Evolutionary conservation across 2,329 filamentous ascomycete species (phyloP).

Genomic region (Fusarium sp.): DNA sequence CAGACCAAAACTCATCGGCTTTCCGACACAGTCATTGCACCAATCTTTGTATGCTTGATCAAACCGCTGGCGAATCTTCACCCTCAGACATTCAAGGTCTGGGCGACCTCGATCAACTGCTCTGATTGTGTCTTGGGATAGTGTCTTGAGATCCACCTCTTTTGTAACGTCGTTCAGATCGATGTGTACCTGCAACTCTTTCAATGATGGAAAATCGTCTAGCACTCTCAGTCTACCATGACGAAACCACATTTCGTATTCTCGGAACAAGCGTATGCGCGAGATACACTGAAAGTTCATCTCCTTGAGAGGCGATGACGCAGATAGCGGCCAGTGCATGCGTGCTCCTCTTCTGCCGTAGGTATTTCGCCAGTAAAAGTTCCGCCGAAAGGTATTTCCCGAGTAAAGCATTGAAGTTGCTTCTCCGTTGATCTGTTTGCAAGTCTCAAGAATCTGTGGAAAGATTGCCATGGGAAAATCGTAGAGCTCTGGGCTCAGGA

Average conservation of each 20-base stretch:
- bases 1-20: conserved; percentile 12
- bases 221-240: conserved; percentile 4
- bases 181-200: conserved; percentile 17
- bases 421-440: conserved; percentile 25
- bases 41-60: conserved; percentile 7
- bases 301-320: conserved; percentile 13
- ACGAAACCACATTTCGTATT: conserved; percentile 8
- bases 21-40: neutral
- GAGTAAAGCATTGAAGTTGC: conserved; percentile 17
- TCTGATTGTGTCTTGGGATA: neutral
- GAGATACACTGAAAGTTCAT: conserved; percentile 16
- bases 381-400: conserved; percentile 18
- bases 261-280: conserved; percentile 4
- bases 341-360: neutral
- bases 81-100: neutral
- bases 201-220: conserved; percentile 19
- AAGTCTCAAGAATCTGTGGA: conserved; percentile 17
- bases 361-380: conserved; percentile 9
- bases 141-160: neutral
- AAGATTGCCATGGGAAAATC: neutral
- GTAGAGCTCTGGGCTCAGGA: neutral
- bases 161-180: neutral
- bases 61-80: conserved; percentile 1
- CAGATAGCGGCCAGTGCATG: neutral
- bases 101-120: neutral